Evolutionary conservation across 805 yeast species (phyloP).

Genomic region (Torulaspora quercuum): DNA sequence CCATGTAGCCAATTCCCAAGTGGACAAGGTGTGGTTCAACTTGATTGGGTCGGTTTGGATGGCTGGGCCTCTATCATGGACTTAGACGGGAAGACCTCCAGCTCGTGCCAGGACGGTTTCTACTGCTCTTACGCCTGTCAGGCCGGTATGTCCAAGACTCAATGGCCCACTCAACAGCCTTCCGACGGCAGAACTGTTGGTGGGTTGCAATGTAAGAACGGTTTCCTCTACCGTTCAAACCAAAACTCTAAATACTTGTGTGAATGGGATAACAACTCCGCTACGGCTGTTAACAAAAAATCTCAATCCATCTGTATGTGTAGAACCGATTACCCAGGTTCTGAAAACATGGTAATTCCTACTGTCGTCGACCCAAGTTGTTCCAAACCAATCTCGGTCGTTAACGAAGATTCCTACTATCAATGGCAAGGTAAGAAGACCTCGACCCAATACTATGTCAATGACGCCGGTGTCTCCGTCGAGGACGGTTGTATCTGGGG

Average conservation of each 20-base stretch:
- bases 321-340: slow-evolving; percentile 79
- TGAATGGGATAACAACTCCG: slow-evolving; percentile 59
- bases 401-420: slow-evolving; percentile 56
- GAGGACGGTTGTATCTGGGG: slow-evolving; percentile 77
- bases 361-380: slow-evolving; percentile 53
- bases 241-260: slow-evolving; percentile 51
- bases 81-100: slow-evolving; percentile 60
- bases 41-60: slow-evolving; percentile 51
- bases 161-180: slow-evolving; percentile 71
- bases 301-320: slow-evolving; percentile 58
- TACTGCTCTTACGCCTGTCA: slow-evolving; percentile 78
- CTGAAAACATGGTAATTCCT: slow-evolving; percentile 76
- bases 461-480: slow-evolving; percentile 68
- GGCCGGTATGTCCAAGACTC: slow-evolving; percentile 78
- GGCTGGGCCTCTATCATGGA: slow-evolving; percentile 54
- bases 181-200: slow-evolving; percentile 67
- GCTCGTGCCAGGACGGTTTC: slow-evolving; percentile 60
- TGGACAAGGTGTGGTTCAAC: slow-evolving; percentile 63
- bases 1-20: slow-evolving; percentile 61
- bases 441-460: slow-evolving; percentile 71
- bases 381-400: slow-evolving; percentile 52
- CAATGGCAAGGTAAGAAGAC: slow-evolving; percentile 61
- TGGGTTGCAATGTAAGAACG: slow-evolving; percentile 62
- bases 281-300: slow-evolving; percentile 51
- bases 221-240: slow-evolving; percentile 61